Base-by-base conservation (phyloP, 768 basidiomycete species). In the Rhizopogon vinicolor region DNA sequence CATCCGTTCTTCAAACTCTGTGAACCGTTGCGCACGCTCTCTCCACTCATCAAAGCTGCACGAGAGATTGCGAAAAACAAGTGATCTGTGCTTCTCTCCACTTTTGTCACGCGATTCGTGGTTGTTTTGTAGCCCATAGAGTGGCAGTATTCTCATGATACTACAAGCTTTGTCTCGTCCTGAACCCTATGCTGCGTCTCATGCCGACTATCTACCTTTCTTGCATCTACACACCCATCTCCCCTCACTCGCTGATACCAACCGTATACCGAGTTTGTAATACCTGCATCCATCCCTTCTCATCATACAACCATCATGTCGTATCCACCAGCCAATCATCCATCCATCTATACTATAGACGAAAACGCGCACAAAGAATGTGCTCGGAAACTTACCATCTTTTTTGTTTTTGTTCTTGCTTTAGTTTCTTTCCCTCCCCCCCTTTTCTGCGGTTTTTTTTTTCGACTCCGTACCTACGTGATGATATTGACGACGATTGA, bases 1-100 rank as follows among this genome's bases (percentile, higher is more conserved):
- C 93, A 95, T 68, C 82, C 87, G 3, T 95, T 96, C 77, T 95
- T 95, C 78, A 86, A 84, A 68, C 74, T 88, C 35, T 86, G 87
- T 3, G 94, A 97, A 73, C 92, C 92, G 6, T 76, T 96, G 51
- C 80, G 89, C 54, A 93, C 91, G 18, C 76, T 96, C 52, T 79
- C 91, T 7, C 93, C 93, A 7, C 74, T 96, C 41, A 96, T 96
- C 79, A 95, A 94, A 69, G 92, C 93, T 12, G 93, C 93, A 6
- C 77, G 91, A 58, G 92, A 94, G 60, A 87, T 91, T 46, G 86
- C 89, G 39, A 90, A 89, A 78, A 68, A 74, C 59, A 79, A 82
- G 60, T 69, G 28, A 60, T 37, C 48, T 19, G 42, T 39, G 31
- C 18, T n/a, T 31, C 43, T 14, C 13, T 25, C 35, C 45, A 3